These are phyloP conservation scores for Xylaria castorea DNA, from an alignment of 495 filamentous ascomycete species.

Conservation along the genomic window DNA sequence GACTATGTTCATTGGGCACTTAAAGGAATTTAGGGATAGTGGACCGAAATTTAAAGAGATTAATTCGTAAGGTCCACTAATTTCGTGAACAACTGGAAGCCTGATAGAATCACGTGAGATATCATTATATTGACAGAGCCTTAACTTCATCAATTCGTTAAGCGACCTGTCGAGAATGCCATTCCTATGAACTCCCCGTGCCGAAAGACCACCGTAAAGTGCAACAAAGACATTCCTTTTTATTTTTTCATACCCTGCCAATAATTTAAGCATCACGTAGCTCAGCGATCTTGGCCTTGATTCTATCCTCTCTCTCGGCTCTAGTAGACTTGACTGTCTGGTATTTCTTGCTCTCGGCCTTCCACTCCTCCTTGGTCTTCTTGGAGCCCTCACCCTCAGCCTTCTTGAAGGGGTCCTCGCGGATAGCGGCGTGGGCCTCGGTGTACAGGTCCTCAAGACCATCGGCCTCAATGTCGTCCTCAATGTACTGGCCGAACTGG, in stretches of 20 bases:
- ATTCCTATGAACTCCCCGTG: conserved; percentile 44
- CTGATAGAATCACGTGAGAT: conserved; percentile 24
- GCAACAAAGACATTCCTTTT: conserved; percentile 32
- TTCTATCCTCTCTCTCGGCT: conserved; percentile 76
- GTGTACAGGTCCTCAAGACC: conserved; percentile 95
- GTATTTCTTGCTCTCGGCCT: conserved; percentile 94
- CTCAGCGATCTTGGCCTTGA: conserved; percentile 88
- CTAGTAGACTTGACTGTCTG: conserved; percentile 74
- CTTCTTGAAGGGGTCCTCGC: conserved; percentile 97
- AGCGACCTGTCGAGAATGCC: conserved; percentile 38
- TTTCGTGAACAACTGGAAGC: not conserved
- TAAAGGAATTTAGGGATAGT: not conserved
- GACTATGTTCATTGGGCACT: not conserved
- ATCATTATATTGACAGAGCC: conserved; percentile 39
- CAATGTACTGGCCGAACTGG: conserved; percentile 97
- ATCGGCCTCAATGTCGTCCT: conserved; percentile 95
- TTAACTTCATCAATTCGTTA: conserved; percentile 46
- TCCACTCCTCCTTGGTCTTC: conserved; percentile 97
- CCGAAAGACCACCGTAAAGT: conserved; percentile 42
- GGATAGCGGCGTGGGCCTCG: conserved; percentile 95
- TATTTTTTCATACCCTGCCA: conserved; percentile 36
- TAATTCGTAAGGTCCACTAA: not conserved
- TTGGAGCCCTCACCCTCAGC: conserved; percentile 75
- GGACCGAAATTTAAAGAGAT: not conserved
- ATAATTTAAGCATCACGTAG: conserved; percentile 57